These are phyloP conservation scores for Dothideomycetes sp. DNA, from an alignment of 2,329 filamentous ascomycete species.

Conservation along the genomic window DNA sequence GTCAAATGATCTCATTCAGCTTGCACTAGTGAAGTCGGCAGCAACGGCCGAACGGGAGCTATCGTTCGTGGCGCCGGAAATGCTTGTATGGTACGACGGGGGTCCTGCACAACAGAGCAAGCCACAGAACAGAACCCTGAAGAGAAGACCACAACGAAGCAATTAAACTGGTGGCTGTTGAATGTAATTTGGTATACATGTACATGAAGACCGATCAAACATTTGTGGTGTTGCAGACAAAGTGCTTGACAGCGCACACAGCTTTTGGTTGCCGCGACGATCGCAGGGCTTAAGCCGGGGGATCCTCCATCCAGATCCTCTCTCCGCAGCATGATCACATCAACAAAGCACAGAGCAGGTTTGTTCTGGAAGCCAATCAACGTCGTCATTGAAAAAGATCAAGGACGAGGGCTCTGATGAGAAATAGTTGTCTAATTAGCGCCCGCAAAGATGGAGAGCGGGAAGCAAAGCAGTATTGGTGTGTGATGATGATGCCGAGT, in stretches of 20 bases:
- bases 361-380: conserved; percentile 3
- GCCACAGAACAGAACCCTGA: not conserved
- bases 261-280: too few relatives aligned
- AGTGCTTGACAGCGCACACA: too few relatives aligned
- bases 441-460: not conserved
- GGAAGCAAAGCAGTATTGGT: not conserved
- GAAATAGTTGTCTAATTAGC: too few relatives aligned
- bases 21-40: not conserved
- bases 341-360: not conserved
- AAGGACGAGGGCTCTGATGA: not conserved
- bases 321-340: not conserved
- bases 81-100: not conserved
- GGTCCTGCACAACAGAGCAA: not conserved
- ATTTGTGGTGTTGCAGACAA: too few relatives aligned
- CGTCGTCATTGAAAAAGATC: not conserved
- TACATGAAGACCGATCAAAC: too few relatives aligned
- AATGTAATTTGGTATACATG: too few relatives aligned
- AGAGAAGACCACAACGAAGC: too few relatives aligned
- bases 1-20: conserved; percentile 6
- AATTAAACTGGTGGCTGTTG: too few relatives aligned
- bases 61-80: not conserved
- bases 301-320: not conserved
- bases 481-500: not conserved
- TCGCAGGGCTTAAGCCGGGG: too few relatives aligned
- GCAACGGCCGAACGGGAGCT: not conserved